Evolutionary conservation across 2,329 filamentous ascomycete genomes (phyloP).

Genomic region (Oidium heveae): DNA sequence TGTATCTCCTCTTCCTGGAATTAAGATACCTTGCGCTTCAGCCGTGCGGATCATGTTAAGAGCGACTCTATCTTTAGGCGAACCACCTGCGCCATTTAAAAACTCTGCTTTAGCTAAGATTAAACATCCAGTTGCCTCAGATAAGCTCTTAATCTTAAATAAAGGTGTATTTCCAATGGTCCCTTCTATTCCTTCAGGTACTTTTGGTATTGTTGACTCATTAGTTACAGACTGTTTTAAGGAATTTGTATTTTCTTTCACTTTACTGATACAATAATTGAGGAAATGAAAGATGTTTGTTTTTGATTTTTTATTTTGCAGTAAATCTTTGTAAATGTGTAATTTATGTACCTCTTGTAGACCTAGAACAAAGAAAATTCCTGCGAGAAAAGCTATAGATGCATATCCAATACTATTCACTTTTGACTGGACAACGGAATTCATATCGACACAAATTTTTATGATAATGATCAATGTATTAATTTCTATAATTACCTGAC

Average conservation of each 20-base stretch:
- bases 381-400: slow-evolving; percentile 48
- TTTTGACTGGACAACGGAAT: slow-evolving; percentile 32
- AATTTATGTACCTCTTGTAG: slow-evolving; percentile 32
- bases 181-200: slow-evolving; percentile 63
- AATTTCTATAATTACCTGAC: no score
- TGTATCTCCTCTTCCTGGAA: slow-evolving; percentile 63
- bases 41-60: slow-evolving; percentile 68
- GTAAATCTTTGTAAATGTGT: background rate
- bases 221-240: slow-evolving; percentile 1
- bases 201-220: slow-evolving; percentile 11
- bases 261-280: no score
- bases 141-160: slow-evolving; percentile 63
- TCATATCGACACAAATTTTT: slow-evolving; percentile 19
- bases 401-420: slow-evolving; percentile 40
- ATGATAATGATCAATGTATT: background rate
- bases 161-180: slow-evolving; percentile 88
- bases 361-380: slow-evolving; percentile 48
- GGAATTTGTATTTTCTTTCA: background rate
- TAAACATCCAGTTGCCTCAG: slow-evolving; percentile 61
- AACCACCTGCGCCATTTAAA: slow-evolving; percentile 80
- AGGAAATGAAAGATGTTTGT: no score
- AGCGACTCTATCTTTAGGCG: slow-evolving; percentile 85
- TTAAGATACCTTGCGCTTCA: slow-evolving; percentile 50
- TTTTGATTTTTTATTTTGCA: no score
- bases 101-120: slow-evolving; percentile 93